Evolutionary conservation across 495 filamentous ascomycete species (phyloP), one percentile per base, ranked within the genome.

Genomic region (Lophiotrema nucula): DNA sequence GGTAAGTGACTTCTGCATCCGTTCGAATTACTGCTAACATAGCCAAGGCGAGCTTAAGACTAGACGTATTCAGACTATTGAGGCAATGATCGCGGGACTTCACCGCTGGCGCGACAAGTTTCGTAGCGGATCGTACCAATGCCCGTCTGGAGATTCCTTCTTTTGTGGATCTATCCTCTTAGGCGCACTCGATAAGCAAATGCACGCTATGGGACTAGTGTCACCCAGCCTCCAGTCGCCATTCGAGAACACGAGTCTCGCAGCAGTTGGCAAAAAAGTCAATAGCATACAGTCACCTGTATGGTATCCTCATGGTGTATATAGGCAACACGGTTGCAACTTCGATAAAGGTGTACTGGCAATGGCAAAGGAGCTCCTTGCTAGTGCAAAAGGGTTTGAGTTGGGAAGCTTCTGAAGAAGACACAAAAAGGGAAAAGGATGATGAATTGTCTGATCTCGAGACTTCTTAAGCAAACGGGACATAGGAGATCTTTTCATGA

Each of bases 91-190:
- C 8, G 28, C 25, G 19, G 2, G 21, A 10, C 21, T 60, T 13
- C 24, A 53, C 24, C 19, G 18, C 12, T 39, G 21, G 21, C 42
- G 53, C 4, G 47, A 60, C n/a, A 2, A 18, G 18, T 1, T 60
- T 27, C 23, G 28, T 22, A 1, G 38, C 4, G 23, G 48, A 6
- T 15, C 6, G 10, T 10, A 41, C 49, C 19, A 19, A 0, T 12
- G 49, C 45, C 26, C 23, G 12, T 15, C 13, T 23, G 19, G 24
- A 4, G 26, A 49, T 22, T 22, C 4, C 10, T 41, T 49, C 19
- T 11, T 16, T 21, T 60, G 57, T 23, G 41, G 28, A 16, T 60
- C 57, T 2, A 60, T 53, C 15, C 23, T 60, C 12, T 33, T 47
- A 12, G 57, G 57, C 24, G 43, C 57, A 39, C 57, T 60, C 4